Base-by-base conservation (phyloP, 2,329 filamentous ascomycete genomes). In the Fusarium globosum region DNA sequence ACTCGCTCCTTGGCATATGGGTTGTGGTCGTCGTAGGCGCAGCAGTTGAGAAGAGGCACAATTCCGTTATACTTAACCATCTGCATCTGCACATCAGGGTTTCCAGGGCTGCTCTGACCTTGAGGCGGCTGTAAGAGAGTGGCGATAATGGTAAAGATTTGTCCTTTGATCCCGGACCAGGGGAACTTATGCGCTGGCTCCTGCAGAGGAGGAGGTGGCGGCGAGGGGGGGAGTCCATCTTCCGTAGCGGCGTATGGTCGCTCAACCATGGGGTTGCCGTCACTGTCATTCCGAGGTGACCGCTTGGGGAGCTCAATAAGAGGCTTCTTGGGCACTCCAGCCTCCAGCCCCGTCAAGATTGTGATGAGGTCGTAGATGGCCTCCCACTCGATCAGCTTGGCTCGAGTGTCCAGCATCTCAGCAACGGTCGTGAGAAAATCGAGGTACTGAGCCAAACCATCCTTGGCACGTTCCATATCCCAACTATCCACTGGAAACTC, bases 401-500 rank as follows among this genome's bases (percentile, higher is more conserved):
- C 88, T 71, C 97, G 94, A 86, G 94, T 94, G 57, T 94, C 92
- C 48, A 92, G 88, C 77, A 96, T 93, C 79, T 97, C 95, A 1
- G 94, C 95, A 35, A 97, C 89, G 0, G 96, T 95, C 21, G 93
- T 94, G 61, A 98, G 93, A 80, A 98, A 97, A 77, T 98, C 95
- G 4, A 98, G 89, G 79, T 97, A 97, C 81, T 98, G 95, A 58
- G 95, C 94, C 2, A 98, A 90, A 2, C 96, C 96, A 79, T 98
- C 96, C 81, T 97, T 97, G 66, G 97, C 96, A 20, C 96, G 91
- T 81, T 98, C 96, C 93, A 98, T 97, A 78, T 98, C 96, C 96
- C 96, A 98, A 52, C 95, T 89, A 77, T 98, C 97, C 4, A 98
- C 91, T 0, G 96, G 96, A 77, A 98, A 98, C 78, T 98, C 95